Conservation (phyloP, 208 protist species). For the Naegleria lovaniensis region DNA sequence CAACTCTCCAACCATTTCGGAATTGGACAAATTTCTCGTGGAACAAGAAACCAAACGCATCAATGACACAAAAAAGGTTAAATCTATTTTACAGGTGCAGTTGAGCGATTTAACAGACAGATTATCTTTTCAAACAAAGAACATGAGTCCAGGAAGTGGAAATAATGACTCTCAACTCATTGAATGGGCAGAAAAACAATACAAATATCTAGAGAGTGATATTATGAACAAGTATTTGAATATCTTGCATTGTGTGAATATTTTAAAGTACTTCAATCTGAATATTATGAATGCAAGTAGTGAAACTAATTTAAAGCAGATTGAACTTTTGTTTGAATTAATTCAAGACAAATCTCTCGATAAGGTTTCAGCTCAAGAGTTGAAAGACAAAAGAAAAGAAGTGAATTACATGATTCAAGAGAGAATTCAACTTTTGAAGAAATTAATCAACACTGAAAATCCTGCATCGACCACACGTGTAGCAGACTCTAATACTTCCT, state of each 20-base stretch:
- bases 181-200: background rate
- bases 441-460: background rate
- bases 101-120: background rate
- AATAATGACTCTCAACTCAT: background rate
- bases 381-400: background rate
- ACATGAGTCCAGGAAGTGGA: background rate
- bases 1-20: background rate
- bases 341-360: background rate
- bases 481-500: too few species aligned
- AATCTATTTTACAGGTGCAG: background rate
- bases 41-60: background rate
- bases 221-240: background rate
- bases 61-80: background rate
- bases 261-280: background rate
- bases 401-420: background rate
- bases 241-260: background rate
- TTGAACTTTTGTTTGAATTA: background rate
- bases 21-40: background rate
- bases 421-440: background rate
- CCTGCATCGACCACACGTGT: too few species aligned
- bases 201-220: background rate
- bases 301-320: background rate
- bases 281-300: background rate
- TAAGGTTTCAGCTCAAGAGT: background rate
- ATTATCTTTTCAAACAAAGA: background rate